Evolutionary conservation across 1,139 yeast species (phyloP).

Genomic region (Pichia sp.): DNA sequence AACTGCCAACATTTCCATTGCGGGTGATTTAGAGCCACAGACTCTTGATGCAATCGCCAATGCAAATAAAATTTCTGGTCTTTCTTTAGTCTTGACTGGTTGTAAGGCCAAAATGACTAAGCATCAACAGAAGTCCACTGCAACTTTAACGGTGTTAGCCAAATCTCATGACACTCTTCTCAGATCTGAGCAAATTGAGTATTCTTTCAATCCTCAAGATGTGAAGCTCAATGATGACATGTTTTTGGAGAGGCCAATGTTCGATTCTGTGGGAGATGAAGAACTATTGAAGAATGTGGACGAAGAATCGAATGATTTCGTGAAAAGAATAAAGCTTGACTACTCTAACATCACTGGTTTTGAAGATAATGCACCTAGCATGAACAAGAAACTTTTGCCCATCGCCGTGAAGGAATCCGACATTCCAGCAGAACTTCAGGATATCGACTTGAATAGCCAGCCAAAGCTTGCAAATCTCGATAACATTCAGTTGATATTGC

Average conservation of each 20-base stretch:
- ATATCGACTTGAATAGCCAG: slow-evolving; percentile 74
- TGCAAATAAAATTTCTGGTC: slow-evolving; percentile 52
- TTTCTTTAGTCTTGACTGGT: slow-evolving; percentile 71
- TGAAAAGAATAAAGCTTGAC: slow-evolving; percentile 40
- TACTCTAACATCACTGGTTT: slow-evolving; percentile 15
- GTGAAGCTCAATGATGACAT: slow-evolving; percentile 70
- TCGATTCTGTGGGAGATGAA: slow-evolving; percentile 53
- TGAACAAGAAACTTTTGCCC: slow-evolving; percentile 40
- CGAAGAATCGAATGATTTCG: slow-evolving; percentile 8
- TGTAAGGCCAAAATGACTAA: slow-evolving; percentile 85
- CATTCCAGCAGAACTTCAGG: slow-evolving; percentile 50
- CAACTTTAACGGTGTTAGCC: slow-evolving; percentile 78
- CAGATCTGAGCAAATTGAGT: slow-evolving; percentile 18
- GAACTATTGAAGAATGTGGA: slow-evolving; percentile 26
- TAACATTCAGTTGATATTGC: slow-evolving; percentile 59
- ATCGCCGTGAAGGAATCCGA: slow-evolving; percentile 53
- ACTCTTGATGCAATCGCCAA: slow-evolving; percentile 43
- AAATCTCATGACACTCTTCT: slow-evolving; percentile 36
- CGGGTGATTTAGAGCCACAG: slow-evolving; percentile 53
- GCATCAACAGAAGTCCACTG: slow-evolving; percentile 61
- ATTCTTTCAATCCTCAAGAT: slow-evolving; percentile 39
- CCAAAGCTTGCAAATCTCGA: slow-evolving; percentile 70
- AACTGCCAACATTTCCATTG: slow-evolving; percentile 54
- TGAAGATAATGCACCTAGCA: slow-evolving; percentile 5
- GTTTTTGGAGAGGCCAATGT: slow-evolving; percentile 66